Evolutionary conservation across 495 filamentous ascomycete genomes (phyloP), one percentile per base, ranked within the genome.

Genomic region (Podospora conica): DNA sequence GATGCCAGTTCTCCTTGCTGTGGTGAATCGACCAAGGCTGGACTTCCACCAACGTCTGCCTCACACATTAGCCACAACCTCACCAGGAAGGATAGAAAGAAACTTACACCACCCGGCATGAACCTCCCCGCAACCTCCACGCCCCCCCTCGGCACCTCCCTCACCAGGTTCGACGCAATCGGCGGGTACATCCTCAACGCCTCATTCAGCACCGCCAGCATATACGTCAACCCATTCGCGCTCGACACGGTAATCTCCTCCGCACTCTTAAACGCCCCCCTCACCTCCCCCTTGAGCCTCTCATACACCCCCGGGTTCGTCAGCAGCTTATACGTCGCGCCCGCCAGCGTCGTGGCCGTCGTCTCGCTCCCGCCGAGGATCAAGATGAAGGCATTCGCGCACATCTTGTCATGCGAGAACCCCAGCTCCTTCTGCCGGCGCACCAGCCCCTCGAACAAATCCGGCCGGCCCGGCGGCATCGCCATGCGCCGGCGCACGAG

Each of bases 151-250:
- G 83, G 80, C 7, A 76, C 73, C 0, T 77, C 55, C 3, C 86
- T 77, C 0, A 79, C 76, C 23, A 82, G 64, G 1, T 75, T 75
- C 55, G 66, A 73, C 0, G 81, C 68, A 3, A 81, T 74, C 0
- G 87, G 83, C 2, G 86, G 82, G 69, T 83, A 85, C 60, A 86
- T 72, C 2, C 87, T 80, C 71, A 88, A 69, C 1, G 76, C 70
- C 69, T 89, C 87, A 55, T 85, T 74, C 1, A 88, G 70, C n/a
- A 79, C 80, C 3, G 85, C 86, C 5, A 80, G 58, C 69, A 88
- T 70, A 70, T 87, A 88, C 1, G 78, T 48, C 2, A 88, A 73
- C 5, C 75, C 66, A 25, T 68, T 65, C 3, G 84, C 78, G 21
- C 71, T 74, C 9, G 71, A 24, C 0, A 83, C 66, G 4, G 71